Evolutionary conservation across 169 alveolate genomes (phyloP).

Genomic region (Hepatocystis sp.): DNA sequence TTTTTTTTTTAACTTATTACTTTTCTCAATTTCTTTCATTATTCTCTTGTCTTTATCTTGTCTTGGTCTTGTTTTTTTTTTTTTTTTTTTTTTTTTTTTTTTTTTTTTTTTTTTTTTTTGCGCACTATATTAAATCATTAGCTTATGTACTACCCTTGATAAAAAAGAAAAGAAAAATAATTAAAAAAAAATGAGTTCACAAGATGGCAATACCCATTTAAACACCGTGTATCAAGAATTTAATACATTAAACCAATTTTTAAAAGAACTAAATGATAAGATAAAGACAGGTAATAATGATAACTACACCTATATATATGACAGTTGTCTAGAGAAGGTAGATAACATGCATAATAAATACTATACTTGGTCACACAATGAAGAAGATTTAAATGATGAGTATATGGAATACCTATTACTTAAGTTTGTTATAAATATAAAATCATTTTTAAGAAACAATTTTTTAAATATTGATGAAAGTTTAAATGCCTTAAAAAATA

Average conservation of each 20-base stretch:
- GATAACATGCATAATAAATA: constrained; percentile 50
- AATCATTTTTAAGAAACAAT: constrained; percentile 59
- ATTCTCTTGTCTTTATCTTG: not conserved
- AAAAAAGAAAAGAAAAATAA: no score
- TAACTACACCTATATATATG: constrained; percentile 50
- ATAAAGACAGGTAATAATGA: constrained; percentile 24
- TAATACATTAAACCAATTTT: constrained; percentile 62
- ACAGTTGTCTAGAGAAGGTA: constrained; percentile 54
- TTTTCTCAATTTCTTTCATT: no score
- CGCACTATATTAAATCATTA: no score
- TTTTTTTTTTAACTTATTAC: not conserved
- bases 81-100: constrained; percentile 35
- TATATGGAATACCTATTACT: constrained; percentile 62
- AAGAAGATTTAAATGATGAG: constrained; percentile 43
- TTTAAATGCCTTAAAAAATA: constrained; percentile 36
- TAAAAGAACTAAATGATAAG: constrained; percentile 33
- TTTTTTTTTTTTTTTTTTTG: no score
- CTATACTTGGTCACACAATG: constrained; percentile 24
- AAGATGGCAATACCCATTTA: no score
- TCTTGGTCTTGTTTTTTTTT: constrained; percentile 4
- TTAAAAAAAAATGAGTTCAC: no score
- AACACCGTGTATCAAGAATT: constrained; percentile 42
- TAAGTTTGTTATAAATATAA: constrained; percentile 54
- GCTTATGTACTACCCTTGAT: no score
- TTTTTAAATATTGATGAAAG: constrained; percentile 49